Conservation (phyloP, 176 grass and related monocot species). For the Echinochloa phyllopogon region DNA sequence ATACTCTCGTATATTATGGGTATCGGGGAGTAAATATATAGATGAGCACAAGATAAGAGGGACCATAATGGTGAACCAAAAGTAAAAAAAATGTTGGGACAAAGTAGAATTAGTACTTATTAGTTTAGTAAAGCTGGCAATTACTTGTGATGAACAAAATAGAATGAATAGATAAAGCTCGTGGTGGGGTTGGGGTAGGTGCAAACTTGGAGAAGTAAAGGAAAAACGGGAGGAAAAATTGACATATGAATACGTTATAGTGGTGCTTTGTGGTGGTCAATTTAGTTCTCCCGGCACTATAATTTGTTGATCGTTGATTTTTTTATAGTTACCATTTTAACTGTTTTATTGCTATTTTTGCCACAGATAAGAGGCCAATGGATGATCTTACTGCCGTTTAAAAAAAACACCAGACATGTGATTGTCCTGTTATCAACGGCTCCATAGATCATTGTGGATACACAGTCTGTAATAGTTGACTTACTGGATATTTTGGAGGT, state of each 20-base stretch:
- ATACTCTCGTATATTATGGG: no score
- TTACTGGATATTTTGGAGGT: constrained; percentile 21
- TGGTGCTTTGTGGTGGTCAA: not conserved
- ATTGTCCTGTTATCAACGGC: not conserved
- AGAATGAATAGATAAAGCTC: no score
- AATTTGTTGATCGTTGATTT: not conserved
- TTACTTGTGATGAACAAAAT: no score
- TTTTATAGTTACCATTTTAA: no score
- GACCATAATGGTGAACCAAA: no score
- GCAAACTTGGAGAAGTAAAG: no score
- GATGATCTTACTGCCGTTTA: not conserved
- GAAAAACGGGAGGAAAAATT: not conserved
- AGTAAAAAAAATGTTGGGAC: no score
- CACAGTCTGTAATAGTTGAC: constrained; percentile 21
- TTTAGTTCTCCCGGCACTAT: not conserved
- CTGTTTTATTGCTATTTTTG: not conserved
- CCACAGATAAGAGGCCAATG: not conserved
- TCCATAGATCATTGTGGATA: constrained; percentile 11
- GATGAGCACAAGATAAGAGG: no score
- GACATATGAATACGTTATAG: not conserved
- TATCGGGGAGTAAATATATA: no score
- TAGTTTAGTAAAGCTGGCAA: not conserved
- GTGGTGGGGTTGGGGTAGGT: no score
- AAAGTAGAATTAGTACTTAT: not conserved
- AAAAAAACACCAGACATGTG: not conserved